Percentiles rank a stretch among this genome's conserved stretches.
phyloP scores from a whole-genome alignment of 441 rosid genomes.

The Pelargonium hybrid region DNA sequence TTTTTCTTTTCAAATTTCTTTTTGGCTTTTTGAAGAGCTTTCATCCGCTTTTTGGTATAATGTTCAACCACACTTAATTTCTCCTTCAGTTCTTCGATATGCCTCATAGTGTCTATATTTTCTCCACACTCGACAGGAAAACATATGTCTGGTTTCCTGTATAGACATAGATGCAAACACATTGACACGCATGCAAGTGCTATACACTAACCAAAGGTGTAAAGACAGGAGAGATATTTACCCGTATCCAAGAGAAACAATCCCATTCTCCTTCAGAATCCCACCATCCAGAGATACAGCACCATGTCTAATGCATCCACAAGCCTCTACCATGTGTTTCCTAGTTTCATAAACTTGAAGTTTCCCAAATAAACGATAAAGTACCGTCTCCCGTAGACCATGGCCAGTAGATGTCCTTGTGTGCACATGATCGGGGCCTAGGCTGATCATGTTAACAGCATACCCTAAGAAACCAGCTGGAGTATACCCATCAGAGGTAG shows the following conservation, averaged over 20 bases:
- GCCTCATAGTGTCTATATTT: neutral
- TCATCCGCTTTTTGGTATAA: neutral
- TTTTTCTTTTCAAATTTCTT: slow-evolving; percentile 15
- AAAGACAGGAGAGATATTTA: slow-evolving; percentile 14
- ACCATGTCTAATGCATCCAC: slow-evolving; percentile 25
- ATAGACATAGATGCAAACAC: neutral
- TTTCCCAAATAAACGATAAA: slow-evolving; percentile 35
- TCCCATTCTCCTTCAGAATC: slow-evolving; percentile 33
- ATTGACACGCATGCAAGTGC: neutral
- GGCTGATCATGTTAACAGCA: slow-evolving; percentile 51
- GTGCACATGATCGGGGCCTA: slow-evolving; percentile 18
- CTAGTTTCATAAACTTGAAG: slow-evolving; percentile 55
- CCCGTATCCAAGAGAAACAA: slow-evolving; percentile 36
- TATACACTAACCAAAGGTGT: neutral
- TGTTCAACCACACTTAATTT: neutral
- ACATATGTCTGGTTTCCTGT: slow-evolving; percentile 33
- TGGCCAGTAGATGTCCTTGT: slow-evolving; percentile 26
- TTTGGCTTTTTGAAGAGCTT: neutral
- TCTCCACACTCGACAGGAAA: slow-evolving; percentile 28
- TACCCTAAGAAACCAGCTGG: slow-evolving; percentile 51
- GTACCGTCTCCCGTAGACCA: slow-evolving; percentile 54
- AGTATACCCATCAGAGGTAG: slow-evolving; percentile 25
- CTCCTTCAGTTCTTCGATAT: slow-evolving; percentile 8
- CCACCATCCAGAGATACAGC: slow-evolving; percentile 62
- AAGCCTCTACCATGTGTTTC: slow-evolving; percentile 32